Conservation (phyloP, 345 rosid species). For the Linum tenue region DNA sequence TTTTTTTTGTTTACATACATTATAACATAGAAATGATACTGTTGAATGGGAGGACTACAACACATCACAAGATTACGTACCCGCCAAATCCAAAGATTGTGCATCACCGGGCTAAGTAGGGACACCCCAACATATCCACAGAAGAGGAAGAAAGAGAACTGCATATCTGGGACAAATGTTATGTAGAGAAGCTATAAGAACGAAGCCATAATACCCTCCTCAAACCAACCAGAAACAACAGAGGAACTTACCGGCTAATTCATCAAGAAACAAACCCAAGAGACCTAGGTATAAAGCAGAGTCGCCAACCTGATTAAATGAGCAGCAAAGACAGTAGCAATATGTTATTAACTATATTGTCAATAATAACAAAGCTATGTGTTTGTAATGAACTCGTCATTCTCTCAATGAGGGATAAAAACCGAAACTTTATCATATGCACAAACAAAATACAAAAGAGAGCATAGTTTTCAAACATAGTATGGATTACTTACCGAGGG, state of each 20-base stretch:
- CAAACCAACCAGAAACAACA: constrained; percentile 5
- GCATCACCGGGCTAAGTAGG: constrained; percentile 95
- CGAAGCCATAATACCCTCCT: neutral
- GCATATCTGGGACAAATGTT: constrained; percentile 44
- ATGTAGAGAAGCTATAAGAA: constrained; percentile 16
- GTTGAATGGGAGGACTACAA: neutral
- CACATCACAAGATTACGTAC: constrained; percentile 28
- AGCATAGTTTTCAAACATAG: neutral
- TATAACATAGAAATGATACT: constrained; percentile 6
- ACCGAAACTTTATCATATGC: neutral
- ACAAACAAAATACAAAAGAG: neutral
- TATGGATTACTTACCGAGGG: constrained; percentile 61
- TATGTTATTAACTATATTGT: neutral
- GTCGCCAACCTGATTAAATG: constrained; percentile 69
- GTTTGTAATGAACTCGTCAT: too few relatives aligned
- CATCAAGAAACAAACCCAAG: constrained; percentile 70
- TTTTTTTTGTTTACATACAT: neutral
- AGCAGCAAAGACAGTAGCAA: neutral
- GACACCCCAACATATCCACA: constrained; percentile 87
- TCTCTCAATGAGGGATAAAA: neutral
- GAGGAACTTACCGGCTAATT: constrained; percentile 60
- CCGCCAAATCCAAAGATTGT: constrained; percentile 98
- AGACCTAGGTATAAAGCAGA: constrained; percentile 75
- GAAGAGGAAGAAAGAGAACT: constrained; percentile 83
- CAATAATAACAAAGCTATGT: too few relatives aligned